phyloP scores from a whole-genome alignment of 2,329 filamentous ascomycete species.

The Botrytis pseudocinerea region DNA sequence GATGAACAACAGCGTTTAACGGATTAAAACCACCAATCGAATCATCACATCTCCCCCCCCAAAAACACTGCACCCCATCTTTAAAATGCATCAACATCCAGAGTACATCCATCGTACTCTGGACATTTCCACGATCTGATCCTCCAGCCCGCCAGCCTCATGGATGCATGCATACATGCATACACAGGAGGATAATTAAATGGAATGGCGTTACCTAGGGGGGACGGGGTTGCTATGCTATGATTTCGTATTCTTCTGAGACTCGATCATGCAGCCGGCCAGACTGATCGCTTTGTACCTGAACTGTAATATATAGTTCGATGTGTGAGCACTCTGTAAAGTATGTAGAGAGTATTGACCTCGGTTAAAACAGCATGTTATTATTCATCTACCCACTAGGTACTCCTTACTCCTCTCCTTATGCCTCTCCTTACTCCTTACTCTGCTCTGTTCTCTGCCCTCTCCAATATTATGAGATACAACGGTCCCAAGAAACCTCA shows the following conservation, averaged over 20 bases:
- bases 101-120: background rate
- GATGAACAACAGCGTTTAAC: slow-evolving; percentile 6
- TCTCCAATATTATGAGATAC: background rate
- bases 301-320: background rate
- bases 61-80: background rate
- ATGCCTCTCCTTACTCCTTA: background rate
- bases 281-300: slow-evolving; percentile 6
- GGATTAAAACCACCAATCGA: background rate
- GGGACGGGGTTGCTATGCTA: background rate
- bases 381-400: background rate
- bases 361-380: background rate
- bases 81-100: background rate
- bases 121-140: background rate
- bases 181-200: background rate
- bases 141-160: background rate
- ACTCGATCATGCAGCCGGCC: background rate
- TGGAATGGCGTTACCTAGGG: background rate
- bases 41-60: too few relatives aligned
- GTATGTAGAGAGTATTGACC: background rate
- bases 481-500: background rate
- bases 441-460: background rate
- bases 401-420: background rate
- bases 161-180: background rate
- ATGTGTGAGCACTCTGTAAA: background rate
- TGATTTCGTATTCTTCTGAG: background rate